A percentile compares a stretch with the other conserved stretches of the same genome.
Conservation (phyloP, 78 protist species). For the Bigelowiella natans region DNA sequence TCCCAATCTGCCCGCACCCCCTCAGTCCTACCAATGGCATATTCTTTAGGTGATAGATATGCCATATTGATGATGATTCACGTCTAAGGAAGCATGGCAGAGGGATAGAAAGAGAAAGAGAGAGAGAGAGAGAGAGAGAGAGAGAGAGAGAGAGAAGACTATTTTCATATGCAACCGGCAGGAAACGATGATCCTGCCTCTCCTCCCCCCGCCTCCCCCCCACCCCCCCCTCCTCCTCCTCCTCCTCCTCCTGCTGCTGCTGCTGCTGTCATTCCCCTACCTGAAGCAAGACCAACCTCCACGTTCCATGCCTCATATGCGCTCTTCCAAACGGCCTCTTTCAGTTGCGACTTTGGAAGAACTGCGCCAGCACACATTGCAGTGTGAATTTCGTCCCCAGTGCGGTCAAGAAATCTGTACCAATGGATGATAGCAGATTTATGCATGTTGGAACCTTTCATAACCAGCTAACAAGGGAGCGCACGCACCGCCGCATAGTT, state of each 20-base stretch:
- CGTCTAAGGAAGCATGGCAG: neutral
- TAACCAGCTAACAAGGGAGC: too few relatives aligned
- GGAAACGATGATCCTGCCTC: neutral
- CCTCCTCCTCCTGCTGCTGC: constrained; percentile 27
- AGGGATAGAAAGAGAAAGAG: neutral
- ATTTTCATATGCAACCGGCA: neutral
- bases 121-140: neutral
- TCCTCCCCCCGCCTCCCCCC: too few relatives aligned
- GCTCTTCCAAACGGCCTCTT: constrained; percentile 10
- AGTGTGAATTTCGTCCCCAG: constrained; percentile 45
- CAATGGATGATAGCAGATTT: too few relatives aligned
- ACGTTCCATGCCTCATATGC: constrained; percentile 41
- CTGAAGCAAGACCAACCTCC: constrained; percentile 1
- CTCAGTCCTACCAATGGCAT: neutral
- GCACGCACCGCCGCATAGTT: neutral
- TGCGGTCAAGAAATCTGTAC: constrained; percentile 40
- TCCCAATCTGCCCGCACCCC: neutral
- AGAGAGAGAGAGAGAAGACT: neutral
- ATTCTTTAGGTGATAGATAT: neutral
- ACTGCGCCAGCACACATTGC: constrained; percentile 23
- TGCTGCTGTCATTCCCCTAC: neutral
- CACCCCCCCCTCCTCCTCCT: too few relatives aligned
- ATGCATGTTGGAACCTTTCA: too few relatives aligned
- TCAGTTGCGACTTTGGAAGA: constrained; percentile 6
- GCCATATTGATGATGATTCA: neutral